Evolutionary conservation across 2,329 filamentous ascomycete genomes (phyloP).

Genomic region (Penicillium hordei): DNA sequence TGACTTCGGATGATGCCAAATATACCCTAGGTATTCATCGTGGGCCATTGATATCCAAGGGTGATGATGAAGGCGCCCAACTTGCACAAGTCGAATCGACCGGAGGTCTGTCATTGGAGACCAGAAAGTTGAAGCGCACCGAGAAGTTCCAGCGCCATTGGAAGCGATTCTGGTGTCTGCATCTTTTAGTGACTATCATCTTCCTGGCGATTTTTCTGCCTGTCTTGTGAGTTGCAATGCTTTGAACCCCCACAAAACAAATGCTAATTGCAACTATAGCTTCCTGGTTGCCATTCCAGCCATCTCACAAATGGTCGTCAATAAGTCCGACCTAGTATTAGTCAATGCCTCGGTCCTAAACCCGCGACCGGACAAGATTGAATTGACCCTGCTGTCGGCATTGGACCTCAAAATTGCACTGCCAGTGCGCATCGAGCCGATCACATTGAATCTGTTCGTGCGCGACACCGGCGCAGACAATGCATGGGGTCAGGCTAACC

Average conservation of each 20-base stretch:
- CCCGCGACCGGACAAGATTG: constrained; percentile 34
- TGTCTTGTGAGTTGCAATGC: constrained; percentile 34
- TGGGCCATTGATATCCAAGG: constrained; percentile 26
- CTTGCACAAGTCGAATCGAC: constrained; percentile 31
- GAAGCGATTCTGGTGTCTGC: constrained; percentile 42
- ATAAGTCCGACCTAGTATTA: constrained; percentile 40
- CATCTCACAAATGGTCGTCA: constrained; percentile 41
- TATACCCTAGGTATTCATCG: constrained; percentile 34
- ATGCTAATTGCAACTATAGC: constrained; percentile 22
- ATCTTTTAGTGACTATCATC: constrained; percentile 36
- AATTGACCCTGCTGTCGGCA: constrained; percentile 37
- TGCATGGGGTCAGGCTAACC: constrained; percentile 30
- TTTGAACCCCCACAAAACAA: not conserved
- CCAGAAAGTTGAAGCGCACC: constrained; percentile 23
- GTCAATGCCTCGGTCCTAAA: constrained; percentile 37
- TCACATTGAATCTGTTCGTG: constrained; percentile 37
- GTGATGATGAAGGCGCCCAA: constrained; percentile 18
- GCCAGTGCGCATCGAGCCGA: constrained; percentile 38
- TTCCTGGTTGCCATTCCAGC: constrained; percentile 44
- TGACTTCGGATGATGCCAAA: constrained; percentile 30
- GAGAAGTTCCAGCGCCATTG: constrained; percentile 37
- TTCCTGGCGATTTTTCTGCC: constrained; percentile 43
- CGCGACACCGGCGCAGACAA: constrained; percentile 27
- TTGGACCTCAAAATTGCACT: constrained; percentile 39
- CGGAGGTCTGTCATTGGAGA: constrained; percentile 30